phyloP scores from a whole-genome alignment of 2,329 filamentous ascomycete genomes.

The Diaporthe longicolla region DNA sequence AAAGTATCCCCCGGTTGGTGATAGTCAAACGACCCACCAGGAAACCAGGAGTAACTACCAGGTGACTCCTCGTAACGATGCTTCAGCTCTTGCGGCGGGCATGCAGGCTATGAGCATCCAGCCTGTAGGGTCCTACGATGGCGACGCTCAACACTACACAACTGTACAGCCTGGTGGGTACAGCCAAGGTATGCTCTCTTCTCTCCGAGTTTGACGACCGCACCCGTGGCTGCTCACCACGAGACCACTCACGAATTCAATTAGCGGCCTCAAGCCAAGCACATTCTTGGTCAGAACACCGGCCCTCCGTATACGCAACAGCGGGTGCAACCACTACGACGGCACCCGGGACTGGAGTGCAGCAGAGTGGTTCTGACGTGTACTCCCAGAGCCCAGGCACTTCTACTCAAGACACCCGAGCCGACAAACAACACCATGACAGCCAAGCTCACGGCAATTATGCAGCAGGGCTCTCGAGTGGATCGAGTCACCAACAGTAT shows the following conservation, averaged over 20 bases:
- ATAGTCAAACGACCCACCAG: slow-evolving; percentile 10
- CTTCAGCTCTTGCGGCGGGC: slow-evolving; percentile 13
- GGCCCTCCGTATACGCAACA: slow-evolving; percentile 11
- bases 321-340: background rate
- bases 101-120: slow-evolving; percentile 34
- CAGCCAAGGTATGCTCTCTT: slow-evolving; percentile 13
- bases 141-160: slow-evolving; percentile 7
- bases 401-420: background rate
- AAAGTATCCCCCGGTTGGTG: slow-evolving; percentile 27
- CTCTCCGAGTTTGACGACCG: background rate
- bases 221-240: background rate
- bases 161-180: slow-evolving; percentile 15
- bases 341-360: background rate
- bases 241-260: background rate
- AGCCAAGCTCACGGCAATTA: background rate
- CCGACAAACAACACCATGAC: slow-evolving; percentile 1
- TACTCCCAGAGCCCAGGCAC: slow-evolving; percentile 1
- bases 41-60: slow-evolving; percentile 4
- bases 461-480: background rate
- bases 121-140: slow-evolving; percentile 26
- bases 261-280: background rate
- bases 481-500: slow-evolving; percentile 14
- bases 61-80: slow-evolving; percentile 4
- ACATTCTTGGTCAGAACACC: slow-evolving; percentile 18
- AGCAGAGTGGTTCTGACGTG: slow-evolving; percentile 11